Evolutionary conservation across 2,329 filamentous ascomycete genomes (phyloP), one percentile per base, ranked within the genome.

Genomic region (Trichoderma polysporum): DNA sequence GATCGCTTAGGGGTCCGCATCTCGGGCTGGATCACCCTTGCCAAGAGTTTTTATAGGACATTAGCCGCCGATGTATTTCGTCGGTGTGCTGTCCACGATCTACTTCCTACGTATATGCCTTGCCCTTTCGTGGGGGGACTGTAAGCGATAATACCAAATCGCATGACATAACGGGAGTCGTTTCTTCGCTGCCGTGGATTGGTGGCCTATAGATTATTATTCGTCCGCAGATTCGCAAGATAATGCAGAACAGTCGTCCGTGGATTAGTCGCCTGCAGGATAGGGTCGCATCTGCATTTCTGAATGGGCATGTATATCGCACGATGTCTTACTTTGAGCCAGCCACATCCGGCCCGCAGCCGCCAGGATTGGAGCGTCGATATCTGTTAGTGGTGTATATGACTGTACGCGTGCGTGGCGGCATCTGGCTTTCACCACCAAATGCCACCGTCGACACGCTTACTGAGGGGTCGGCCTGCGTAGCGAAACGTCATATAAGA

Each of bases 1-100:
- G 60, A 64, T 64, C 60, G 60, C 60, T 10, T 33, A 17, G 27
- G 49, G 27, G 37, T 64, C 60, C 60, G 37, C 60, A 63, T 64
- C 60, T 64, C 35, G 13, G 50, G 50, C 39, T 52, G 37, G 41
- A 47, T 64, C 60, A 19, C 7, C 17, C n/a, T 47, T 54, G 50
- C 37, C 33, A n/a, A 35, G 27, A n/a, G 27, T 45, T 22, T n/a
- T 19, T 5, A 17, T 31, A 45, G 15, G 27, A 25, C n/a, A 64
- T 54, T 54, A 63, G 60, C 49, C 49, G 49, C 33, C 33, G 7
- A 29, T 6, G 22, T 13, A 39, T 37, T 35, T 27, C 13, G n/a
- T 5, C 29, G 25, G 47, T 29, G 45, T 58, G 41, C 47, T 12
- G 15, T 37, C 47, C n/a, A 41, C 60, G 22, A 31, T 27, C 27